A percentile compares a stretch with the other conserved stretches of the same genome.
Conservation (phyloP, 1,139 yeast genomes). For the Spathaspora sp. region DNA sequence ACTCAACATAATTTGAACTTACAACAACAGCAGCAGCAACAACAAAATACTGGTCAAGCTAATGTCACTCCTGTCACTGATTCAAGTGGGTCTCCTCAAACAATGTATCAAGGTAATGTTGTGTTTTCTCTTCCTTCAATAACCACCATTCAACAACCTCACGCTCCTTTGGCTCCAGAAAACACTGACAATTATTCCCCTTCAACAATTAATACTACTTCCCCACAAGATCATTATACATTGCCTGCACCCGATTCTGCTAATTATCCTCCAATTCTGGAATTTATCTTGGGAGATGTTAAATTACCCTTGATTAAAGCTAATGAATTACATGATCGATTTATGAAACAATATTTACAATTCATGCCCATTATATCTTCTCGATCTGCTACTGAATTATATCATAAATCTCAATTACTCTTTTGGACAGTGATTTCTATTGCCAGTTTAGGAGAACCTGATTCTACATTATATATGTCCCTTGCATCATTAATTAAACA, state of each 20-base stretch:
- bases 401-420: conserved; percentile 76
- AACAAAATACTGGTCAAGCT: not conserved
- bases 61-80: conserved; percentile 3
- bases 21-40: conserved; percentile 10
- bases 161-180: conserved; percentile 13
- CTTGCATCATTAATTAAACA: conserved; percentile 80
- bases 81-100: conserved; percentile 3
- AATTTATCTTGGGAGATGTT: conserved; percentile 75
- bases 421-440: conserved; percentile 92
- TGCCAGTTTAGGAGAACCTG: conserved; percentile 84
- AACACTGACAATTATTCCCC: conserved; percentile 24
- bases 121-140: conserved; percentile 5
- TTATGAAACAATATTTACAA: conserved; percentile 67
- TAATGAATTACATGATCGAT: conserved; percentile 65
- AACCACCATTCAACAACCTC: conserved; percentile 7
- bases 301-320: conserved; percentile 66
- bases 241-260: not conserved
- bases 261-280: conserved; percentile 26
- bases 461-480: conserved; percentile 76
- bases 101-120: not conserved
- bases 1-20: conserved; percentile 41
- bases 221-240: conserved; percentile 8
- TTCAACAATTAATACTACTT: conserved; percentile 14
- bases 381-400: conserved; percentile 70
- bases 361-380: conserved; percentile 78